Conservation (phyloP, 257 asterid species). For the Jasminum sambac region DNA sequence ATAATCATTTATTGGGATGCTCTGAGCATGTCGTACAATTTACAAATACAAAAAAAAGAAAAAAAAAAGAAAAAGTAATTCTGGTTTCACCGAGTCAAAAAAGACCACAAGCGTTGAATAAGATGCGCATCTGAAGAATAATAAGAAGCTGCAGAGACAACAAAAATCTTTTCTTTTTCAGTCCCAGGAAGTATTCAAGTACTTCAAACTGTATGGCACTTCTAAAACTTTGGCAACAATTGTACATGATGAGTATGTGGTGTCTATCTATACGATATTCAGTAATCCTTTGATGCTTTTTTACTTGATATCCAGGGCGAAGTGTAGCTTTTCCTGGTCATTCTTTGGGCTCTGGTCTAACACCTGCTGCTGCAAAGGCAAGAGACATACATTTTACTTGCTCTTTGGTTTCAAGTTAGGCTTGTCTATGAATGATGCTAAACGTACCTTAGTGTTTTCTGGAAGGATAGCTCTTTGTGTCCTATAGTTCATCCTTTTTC, state of each 20-base stretch:
- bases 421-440: slow-evolving; percentile 23
- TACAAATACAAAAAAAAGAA: too few species aligned
- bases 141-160: background rate
- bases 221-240: background rate
- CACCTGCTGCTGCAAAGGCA: slow-evolving; percentile 90
- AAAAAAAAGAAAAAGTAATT: background rate
- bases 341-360: slow-evolving; percentile 91
- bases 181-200: background rate
- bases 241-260: too few species aligned
- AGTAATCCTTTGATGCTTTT: background rate
- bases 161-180: background rate
- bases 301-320: slow-evolving; percentile 56
- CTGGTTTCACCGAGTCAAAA: background rate
- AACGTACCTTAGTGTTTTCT: slow-evolving; percentile 15
- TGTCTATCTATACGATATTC: background rate
- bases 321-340: slow-evolving; percentile 99
- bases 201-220: background rate
- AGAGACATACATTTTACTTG: slow-evolving; percentile 33
- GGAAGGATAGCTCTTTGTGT: slow-evolving; percentile 12
- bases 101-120: background rate
- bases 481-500: slow-evolving; percentile 10
- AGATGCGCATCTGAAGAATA: background rate
- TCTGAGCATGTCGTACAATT: background rate
- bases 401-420: slow-evolving; percentile 23
- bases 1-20: background rate